Percentiles rank a stretch among this genome's conserved stretches.
Evolutionary conservation across 305 asterid species (phyloP).

Genomic region (Solanum hybrid): DNA sequence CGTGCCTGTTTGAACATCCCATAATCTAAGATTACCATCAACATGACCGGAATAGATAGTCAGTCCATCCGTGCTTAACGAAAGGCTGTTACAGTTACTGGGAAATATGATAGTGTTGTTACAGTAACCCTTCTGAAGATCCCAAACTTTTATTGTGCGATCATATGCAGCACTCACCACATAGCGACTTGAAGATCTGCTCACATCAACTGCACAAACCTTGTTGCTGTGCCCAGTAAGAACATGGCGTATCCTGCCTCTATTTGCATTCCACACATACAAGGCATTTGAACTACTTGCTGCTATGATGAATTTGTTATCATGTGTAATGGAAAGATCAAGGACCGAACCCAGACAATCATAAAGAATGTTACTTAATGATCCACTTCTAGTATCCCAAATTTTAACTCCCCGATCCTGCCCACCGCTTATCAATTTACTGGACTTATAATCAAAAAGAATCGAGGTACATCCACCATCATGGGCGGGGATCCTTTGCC

Average conservation of each 20-base stretch:
- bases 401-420: constrained; percentile 64
- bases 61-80: constrained; percentile 73
- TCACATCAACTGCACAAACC: constrained; percentile 82
- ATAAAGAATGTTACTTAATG: constrained; percentile 31
- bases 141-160: constrained; percentile 91
- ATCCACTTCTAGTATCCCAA: constrained; percentile 74
- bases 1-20: constrained; percentile 79
- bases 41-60: constrained; percentile 79
- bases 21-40: constrained; percentile 68
- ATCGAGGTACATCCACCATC: constrained; percentile 74
- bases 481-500: constrained; percentile 78
- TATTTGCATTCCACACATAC: constrained; percentile 61
- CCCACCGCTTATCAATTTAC: constrained; percentile 72
- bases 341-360: constrained; percentile 76
- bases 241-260: constrained; percentile 63
- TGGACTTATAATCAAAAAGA: constrained; percentile 52
- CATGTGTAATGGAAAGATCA: constrained; percentile 68
- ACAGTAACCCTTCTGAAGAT: constrained; percentile 76
- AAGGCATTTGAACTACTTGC: constrained; percentile 70
- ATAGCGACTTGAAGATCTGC: constrained; percentile 56
- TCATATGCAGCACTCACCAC: constrained; percentile 88
- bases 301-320: constrained; percentile 62
- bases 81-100: constrained; percentile 77
- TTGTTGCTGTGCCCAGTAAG: constrained; percentile 86
- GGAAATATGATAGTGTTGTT: constrained; percentile 59